These are phyloP conservation scores for Starmerella bombicola DNA, from an alignment of 805 yeast species.

Conservation along the genomic window DNA sequence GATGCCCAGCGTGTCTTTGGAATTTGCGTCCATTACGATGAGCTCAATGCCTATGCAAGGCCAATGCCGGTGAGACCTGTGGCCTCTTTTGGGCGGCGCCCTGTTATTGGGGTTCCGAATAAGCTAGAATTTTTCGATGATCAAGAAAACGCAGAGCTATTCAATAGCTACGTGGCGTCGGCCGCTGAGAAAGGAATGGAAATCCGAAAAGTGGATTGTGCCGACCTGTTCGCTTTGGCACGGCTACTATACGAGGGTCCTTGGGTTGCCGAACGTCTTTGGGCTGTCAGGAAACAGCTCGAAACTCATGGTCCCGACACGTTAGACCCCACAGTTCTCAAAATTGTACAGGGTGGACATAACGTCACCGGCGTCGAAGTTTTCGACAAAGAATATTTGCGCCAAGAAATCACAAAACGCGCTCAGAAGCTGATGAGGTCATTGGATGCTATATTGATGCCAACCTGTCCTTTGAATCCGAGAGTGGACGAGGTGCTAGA, in stretches of 20 bases:
- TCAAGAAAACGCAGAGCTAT: slow-evolving; percentile 58
- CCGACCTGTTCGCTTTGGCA: slow-evolving; percentile 68
- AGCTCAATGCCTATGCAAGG: slow-evolving; percentile 69
- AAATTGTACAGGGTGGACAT: slow-evolving; percentile 68
- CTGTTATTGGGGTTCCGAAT: slow-evolving; percentile 67
- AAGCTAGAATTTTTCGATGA: slow-evolving; percentile 63
- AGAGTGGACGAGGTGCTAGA: slow-evolving; percentile 54
- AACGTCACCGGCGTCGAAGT: slow-evolving; percentile 69
- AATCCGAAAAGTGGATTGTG: slow-evolving; percentile 53
- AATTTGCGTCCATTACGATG: slow-evolving; percentile 62
- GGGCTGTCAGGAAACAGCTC: slow-evolving; percentile 61
- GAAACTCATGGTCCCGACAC: slow-evolving; percentile 54
- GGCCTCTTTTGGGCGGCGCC: slow-evolving; percentile 43
- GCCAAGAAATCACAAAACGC: slow-evolving; percentile 64
- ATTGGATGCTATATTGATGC: slow-evolving; percentile 71
- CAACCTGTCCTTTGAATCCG: slow-evolving; percentile 91
- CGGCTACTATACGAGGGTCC: slow-evolving; percentile 88
- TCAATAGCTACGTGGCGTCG: slow-evolving; percentile 45
- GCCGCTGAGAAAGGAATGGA: slow-evolving; percentile 44
- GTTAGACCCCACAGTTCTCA: slow-evolving; percentile 71
- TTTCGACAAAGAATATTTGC: slow-evolving; percentile 73
- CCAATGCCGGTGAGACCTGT: slow-evolving; percentile 55
- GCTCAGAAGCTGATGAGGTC: slow-evolving; percentile 41
- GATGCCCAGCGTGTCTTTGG: slow-evolving; percentile 76
- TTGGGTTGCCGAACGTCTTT: slow-evolving; percentile 95